Evolutionary conservation across 2,329 filamentous ascomycete species (phyloP).

Genomic region (Chalara sp.): DNA sequence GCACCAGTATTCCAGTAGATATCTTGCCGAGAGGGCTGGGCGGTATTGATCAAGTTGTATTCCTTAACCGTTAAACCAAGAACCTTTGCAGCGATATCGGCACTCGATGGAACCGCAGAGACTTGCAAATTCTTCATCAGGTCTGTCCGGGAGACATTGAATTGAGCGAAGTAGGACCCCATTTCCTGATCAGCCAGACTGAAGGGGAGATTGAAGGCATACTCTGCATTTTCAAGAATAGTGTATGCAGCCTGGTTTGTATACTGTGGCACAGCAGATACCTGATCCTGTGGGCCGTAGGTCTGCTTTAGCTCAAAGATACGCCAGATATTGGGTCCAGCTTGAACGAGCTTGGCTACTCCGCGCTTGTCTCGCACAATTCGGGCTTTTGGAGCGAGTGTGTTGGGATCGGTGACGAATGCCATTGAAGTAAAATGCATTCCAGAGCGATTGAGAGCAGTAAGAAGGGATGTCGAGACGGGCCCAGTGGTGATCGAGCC

Average conservation of each 20-base stretch:
- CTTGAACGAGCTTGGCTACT: too few relatives aligned
- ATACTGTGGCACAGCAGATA: background rate
- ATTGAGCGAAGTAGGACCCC: background rate
- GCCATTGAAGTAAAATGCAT: too few relatives aligned
- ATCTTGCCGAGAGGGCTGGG: too few relatives aligned
- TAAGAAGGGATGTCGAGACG: too few relatives aligned
- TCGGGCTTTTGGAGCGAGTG: background rate
- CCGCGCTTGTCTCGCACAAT: too few relatives aligned
- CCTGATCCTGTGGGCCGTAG: background rate
- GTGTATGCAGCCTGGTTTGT: background rate
- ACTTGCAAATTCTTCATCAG: background rate
- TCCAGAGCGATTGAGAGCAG: too few relatives aligned
- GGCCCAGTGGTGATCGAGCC: too few relatives aligned
- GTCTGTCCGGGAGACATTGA: background rate
- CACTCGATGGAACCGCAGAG: background rate
- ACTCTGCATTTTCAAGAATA: background rate
- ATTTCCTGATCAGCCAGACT: background rate
- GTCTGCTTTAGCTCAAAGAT: background rate
- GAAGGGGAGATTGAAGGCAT: background rate
- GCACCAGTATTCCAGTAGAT: too few relatives aligned
- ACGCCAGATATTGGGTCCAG: too few relatives aligned
- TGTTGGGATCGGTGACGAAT: constrained; percentile 2
- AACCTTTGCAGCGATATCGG: background rate
- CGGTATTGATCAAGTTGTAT: too few relatives aligned
- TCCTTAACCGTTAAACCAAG: background rate